Evolutionary conservation across 208 protist genomes (phyloP).

Genomic region (Acanthamoeba castellanii): DNA sequence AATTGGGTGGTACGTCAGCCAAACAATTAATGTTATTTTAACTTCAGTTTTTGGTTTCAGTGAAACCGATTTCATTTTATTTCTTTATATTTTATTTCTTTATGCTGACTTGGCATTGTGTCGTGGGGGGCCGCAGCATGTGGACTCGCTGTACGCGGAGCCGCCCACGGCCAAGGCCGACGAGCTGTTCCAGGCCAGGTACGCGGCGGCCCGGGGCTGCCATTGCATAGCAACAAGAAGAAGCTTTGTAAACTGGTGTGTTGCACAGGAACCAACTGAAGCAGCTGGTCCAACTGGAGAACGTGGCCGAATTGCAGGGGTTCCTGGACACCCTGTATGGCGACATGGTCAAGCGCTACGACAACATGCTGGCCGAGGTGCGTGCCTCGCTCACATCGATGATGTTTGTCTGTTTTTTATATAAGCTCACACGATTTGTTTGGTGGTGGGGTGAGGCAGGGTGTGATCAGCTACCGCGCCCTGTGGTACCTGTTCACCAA

Average conservation of each 20-base stretch:
- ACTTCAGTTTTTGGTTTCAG: no score
- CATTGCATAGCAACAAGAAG: no score
- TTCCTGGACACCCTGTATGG: slow-evolving; percentile 32
- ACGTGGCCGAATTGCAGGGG: neutral
- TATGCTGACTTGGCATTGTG: no score
- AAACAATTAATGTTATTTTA: no score
- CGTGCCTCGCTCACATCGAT: no score
- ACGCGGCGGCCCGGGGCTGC: no score
- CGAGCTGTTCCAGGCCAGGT: slow-evolving; percentile 44
- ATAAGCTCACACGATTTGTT: no score
- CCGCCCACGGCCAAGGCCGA: neutral
- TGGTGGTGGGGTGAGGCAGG: no score
- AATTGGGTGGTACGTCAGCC: neutral
- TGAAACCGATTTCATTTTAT: no score
- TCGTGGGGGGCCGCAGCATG: neutral
- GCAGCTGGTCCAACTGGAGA: neutral
- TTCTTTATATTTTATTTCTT: no score
- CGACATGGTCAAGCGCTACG: slow-evolving; percentile 55
- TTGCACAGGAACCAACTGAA: neutral
- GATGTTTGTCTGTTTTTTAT: no score
- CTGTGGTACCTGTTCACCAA: neutral
- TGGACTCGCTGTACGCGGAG: neutral
- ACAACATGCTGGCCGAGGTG: slow-evolving; percentile 11
- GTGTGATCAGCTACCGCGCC: neutral
- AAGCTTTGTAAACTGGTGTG: neutral